phyloP scores from a whole-genome alignment of 805 yeast genomes.

The Candida nonsorbophila region DNA sequence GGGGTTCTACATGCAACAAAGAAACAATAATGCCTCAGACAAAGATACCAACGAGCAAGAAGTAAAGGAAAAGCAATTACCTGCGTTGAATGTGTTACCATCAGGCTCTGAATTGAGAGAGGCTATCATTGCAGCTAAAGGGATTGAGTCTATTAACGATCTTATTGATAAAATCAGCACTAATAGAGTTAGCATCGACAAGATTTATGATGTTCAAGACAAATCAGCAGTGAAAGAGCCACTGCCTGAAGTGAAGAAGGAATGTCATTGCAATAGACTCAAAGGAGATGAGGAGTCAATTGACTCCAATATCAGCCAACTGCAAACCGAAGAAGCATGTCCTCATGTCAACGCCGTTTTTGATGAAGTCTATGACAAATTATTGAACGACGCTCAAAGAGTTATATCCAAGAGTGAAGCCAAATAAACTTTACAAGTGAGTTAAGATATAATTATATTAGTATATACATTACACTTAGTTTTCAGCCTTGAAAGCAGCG shows the following conservation, averaged over 20 bases:
- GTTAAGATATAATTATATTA: conserved; percentile 2
- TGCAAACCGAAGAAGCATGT: neutral
- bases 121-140: conserved; percentile 69
- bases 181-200: conserved; percentile 47
- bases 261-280: no score
- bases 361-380: conserved; percentile 69
- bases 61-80: conserved; percentile 12
- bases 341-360: conserved; percentile 39
- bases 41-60: no score
- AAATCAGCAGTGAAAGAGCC: neutral
- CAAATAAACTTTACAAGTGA: neutral
- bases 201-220: conserved; percentile 34
- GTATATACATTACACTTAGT: conserved; percentile 16
- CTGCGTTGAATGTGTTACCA: conserved; percentile 39
- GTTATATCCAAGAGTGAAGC: conserved; percentile 45
- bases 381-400: conserved; percentile 61
- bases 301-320: conserved; percentile 14
- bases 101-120: conserved; percentile 52
- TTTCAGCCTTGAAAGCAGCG: conserved; percentile 73
- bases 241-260: conserved; percentile 1
- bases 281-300: conserved; percentile 20
- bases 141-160: conserved; percentile 64
- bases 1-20: conserved; percentile 75
- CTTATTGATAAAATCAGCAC: conserved; percentile 60
- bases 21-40: conserved; percentile 24